Evolutionary conservation across 2,329 filamentous ascomycete genomes (phyloP).

Genomic region (Aschersonia sp.): DNA sequence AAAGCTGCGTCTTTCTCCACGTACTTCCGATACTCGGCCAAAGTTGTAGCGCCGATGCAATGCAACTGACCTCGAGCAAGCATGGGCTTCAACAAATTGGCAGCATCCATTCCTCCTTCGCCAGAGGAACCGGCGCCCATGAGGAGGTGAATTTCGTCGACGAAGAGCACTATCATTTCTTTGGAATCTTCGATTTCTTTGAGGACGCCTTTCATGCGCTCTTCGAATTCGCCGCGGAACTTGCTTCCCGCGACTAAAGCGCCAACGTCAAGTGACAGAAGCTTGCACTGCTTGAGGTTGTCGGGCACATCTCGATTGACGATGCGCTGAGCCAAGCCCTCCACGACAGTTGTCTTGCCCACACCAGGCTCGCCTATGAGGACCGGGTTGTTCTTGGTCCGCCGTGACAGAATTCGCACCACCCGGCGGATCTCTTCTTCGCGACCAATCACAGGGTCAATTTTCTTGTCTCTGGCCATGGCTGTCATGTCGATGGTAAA

Average conservation of each 20-base stretch:
- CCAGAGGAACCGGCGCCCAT: conserved; percentile 94
- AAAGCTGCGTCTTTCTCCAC: conserved; percentile 98
- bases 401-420: conserved; percentile 76
- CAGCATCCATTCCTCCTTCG: conserved; percentile 96
- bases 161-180: conserved; percentile 94
- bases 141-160: conserved; percentile 95
- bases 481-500: conserved; percentile 98
- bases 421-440: conserved; percentile 92
- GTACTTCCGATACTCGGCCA: conserved; percentile 94
- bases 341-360: conserved; percentile 94
- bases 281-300: conserved; percentile 82
- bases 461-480: conserved; percentile 92
- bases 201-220: conserved; percentile 96
- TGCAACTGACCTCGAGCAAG: conserved; percentile 90
- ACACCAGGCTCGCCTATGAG: conserved; percentile 97
- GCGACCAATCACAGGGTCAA: conserved; percentile 91
- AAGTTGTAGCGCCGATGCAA: conserved; percentile 93
- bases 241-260: conserved; percentile 94
- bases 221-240: conserved; percentile 96
- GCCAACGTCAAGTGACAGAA: conserved; percentile 90
- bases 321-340: conserved; percentile 87
- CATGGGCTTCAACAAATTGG: conserved; percentile 96
- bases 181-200: conserved; percentile 93
- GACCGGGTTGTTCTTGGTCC: conserved; percentile 98
- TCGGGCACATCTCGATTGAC: conserved; percentile 94